A percentile compares a stretch with the other conserved stretches of the same genome.
These are phyloP conservation scores for Alternaria burnsii DNA, from an alignment of 2,329 filamentous ascomycete genomes.

Conservation along the genomic window DNA sequence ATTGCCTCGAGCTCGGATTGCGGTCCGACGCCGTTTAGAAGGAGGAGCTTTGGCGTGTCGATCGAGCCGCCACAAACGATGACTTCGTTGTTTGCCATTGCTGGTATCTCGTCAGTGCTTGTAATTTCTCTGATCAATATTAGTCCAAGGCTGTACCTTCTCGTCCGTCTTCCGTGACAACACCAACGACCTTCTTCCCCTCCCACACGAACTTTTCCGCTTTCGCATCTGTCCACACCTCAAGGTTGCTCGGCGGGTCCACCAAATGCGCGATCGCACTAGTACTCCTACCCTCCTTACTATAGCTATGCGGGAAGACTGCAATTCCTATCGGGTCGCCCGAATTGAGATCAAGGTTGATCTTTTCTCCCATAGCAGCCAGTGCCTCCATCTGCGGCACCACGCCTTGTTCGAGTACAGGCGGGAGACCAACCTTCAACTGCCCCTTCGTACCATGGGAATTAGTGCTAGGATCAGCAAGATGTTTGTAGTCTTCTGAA, in stretches of 20 bases:
- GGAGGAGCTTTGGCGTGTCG: constrained; percentile 52
- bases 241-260: constrained; percentile 61
- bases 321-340: constrained; percentile 43
- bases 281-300: constrained; percentile 42
- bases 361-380: constrained; percentile 61
- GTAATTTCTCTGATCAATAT: not conserved
- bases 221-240: constrained; percentile 58
- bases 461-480: constrained; percentile 54
- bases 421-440: constrained; percentile 52
- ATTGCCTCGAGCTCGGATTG: constrained; percentile 52
- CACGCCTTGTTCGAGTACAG: constrained; percentile 66
- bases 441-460: constrained; percentile 58
- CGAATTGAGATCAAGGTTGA: constrained; percentile 64
- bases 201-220: constrained; percentile 50
- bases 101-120: constrained; percentile 15
- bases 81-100: constrained; percentile 44
- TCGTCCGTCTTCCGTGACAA: constrained; percentile 39
- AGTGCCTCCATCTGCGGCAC: constrained; percentile 64
- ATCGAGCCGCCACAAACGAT: constrained; percentile 46
- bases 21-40: constrained; percentile 61
- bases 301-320: constrained; percentile 50
- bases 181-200: constrained; percentile 39
- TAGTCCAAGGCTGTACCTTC: constrained; percentile 35
- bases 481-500: constrained; percentile 52
- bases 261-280: constrained; percentile 49